Evolutionary conservation across 768 basidiomycete genomes (phyloP).

Genomic region (Royoungia palumana): DNA sequence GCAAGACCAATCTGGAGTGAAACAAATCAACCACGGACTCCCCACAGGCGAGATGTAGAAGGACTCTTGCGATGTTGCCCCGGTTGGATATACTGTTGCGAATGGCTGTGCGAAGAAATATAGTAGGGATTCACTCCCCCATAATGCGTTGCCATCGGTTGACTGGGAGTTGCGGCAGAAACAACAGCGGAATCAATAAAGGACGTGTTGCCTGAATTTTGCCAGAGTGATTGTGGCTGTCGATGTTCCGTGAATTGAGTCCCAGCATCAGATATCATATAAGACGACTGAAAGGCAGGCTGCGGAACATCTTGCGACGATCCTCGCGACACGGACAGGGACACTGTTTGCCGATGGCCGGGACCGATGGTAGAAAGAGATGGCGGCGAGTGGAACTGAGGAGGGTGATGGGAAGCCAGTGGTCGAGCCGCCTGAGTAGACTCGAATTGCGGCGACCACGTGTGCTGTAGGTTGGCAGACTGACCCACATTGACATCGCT

Average conservation of each 20-base stretch:
- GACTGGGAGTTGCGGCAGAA: constrained; percentile 8
- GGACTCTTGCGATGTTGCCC: constrained; percentile 22
- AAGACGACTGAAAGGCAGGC: constrained; percentile 10
- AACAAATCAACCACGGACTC: constrained; percentile 20
- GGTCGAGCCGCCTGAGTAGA: constrained; percentile 18
- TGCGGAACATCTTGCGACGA: constrained; percentile 17
- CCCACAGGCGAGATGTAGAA: constrained; percentile 22
- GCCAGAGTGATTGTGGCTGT: constrained; percentile 11
- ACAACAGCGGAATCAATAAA: constrained; percentile 26
- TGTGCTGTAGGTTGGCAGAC: constrained; percentile 11
- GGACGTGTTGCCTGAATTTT: constrained; percentile 1
- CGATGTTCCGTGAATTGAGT: constrained; percentile 9
- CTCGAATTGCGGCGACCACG: constrained; percentile 27
- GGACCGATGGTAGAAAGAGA: constrained; percentile 8
- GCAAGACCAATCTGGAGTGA: neutral
- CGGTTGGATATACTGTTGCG: constrained; percentile 15
- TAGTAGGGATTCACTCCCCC: constrained; percentile 11
- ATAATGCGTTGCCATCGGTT: constrained; percentile 1
- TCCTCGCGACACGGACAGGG: constrained; percentile 14
- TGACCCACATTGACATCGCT: constrained; percentile 12
- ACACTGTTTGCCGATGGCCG: constrained; percentile 14
- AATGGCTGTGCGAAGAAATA: constrained; percentile 7
- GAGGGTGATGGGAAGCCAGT: constrained; percentile 4
- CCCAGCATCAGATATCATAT: constrained; percentile 6
- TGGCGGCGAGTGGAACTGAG: constrained; percentile 12